Conservation (phyloP, 148 eudicot genomes). For the Cornus controversa region DNA sequence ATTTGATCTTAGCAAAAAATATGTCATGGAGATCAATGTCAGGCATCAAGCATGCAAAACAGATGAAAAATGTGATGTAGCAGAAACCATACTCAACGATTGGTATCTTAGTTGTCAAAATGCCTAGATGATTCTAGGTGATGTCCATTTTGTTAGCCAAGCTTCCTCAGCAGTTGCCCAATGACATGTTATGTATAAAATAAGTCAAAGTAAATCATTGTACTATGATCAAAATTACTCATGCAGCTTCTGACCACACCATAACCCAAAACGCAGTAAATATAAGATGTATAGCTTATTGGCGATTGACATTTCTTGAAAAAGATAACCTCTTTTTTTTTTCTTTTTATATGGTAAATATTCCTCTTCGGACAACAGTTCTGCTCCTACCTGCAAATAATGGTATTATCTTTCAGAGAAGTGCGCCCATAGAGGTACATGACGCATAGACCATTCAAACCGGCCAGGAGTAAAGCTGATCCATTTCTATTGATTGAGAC, state of each 20-base stretch:
- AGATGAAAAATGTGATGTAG: neutral
- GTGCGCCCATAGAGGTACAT: conserved; percentile 70
- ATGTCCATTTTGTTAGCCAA: neutral
- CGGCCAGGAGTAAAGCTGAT: conserved; percentile 71
- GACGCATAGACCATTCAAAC: conserved; percentile 61
- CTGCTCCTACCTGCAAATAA: conserved; percentile 65
- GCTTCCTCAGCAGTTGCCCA: neutral
- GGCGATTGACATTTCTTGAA: no score
- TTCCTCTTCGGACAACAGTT: neutral
- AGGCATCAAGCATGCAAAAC: neutral
- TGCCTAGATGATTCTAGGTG: neutral
- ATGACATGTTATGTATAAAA: neutral
- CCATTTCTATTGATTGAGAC: conserved; percentile 78
- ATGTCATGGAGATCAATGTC: neutral
- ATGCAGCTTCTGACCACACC: neutral
- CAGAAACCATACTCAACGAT: neutral
- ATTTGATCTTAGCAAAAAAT: neutral
- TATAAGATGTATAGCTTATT: no score
- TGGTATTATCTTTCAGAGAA: conserved; percentile 53
- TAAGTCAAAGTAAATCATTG: neutral
- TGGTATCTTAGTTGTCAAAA: neutral
- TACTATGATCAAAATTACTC: neutral
- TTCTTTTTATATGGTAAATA: no score
- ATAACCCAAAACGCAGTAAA: neutral
- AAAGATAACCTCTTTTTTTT: no score